Conservation (phyloP, 2,329 filamentous ascomycete genomes). For the Capronia americana region DNA sequence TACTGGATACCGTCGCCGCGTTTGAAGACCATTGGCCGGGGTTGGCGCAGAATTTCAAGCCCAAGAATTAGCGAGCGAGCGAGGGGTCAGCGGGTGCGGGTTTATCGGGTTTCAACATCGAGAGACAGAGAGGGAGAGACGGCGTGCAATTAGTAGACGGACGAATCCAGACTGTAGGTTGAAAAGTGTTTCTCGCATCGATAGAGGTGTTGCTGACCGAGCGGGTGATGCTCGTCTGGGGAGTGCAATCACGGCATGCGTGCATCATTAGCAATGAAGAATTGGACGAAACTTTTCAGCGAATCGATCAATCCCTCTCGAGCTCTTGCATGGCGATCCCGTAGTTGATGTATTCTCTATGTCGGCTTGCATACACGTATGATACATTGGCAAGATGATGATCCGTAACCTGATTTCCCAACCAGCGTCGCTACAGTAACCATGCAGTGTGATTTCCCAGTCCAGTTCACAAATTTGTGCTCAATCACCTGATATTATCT, state of each 20-base stretch:
- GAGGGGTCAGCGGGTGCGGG: background rate
- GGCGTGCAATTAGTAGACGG: background rate
- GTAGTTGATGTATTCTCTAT: background rate
- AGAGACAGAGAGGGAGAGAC: background rate
- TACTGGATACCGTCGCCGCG: constrained; percentile 37
- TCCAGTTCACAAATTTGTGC: background rate
- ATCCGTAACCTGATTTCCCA: background rate
- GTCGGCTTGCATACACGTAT: background rate
- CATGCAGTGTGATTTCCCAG: background rate
- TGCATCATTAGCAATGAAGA: background rate
- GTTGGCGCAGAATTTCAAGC: constrained; percentile 28
- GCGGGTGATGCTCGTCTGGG: too few relatives aligned
- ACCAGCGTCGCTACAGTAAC: background rate
- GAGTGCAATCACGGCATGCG: background rate
- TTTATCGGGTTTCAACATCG: too few relatives aligned
- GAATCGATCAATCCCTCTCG: background rate
- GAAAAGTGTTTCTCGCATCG: background rate
- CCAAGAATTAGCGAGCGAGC: constrained; percentile 9
- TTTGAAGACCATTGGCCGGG: constrained; percentile 38
- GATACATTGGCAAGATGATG: background rate
- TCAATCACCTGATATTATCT: background rate
- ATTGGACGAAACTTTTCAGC: background rate
- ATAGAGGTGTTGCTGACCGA: background rate
- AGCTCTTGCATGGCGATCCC: too few relatives aligned
- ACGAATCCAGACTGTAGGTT: too few relatives aligned